Evolutionary conservation across 257 asterid genomes (phyloP).

Genomic region (Euphrasia confusa): DNA sequence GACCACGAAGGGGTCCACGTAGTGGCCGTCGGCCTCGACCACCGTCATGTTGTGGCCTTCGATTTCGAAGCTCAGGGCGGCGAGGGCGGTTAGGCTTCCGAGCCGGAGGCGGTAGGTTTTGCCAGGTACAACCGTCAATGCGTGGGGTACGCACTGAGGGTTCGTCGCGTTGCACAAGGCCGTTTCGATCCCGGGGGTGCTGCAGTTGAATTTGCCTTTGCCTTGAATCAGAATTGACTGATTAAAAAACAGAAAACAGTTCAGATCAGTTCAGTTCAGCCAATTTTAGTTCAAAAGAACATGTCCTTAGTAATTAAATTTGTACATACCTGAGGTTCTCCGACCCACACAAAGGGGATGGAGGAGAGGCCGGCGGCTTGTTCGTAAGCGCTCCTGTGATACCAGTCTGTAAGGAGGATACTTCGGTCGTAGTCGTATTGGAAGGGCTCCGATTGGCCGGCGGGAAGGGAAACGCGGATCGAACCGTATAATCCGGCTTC

Average conservation of each 20-base stretch:
- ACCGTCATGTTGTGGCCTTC: slow-evolving; percentile 91
- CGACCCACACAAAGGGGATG: slow-evolving; percentile 73
- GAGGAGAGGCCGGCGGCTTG: slow-evolving; percentile 70
- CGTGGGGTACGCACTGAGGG: slow-evolving; percentile 62
- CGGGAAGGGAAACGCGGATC: slow-evolving; percentile 52
- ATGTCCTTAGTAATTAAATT: too few relatives aligned
- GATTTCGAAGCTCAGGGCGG: slow-evolving; percentile 81
- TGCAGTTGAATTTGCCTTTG: slow-evolving; percentile 72
- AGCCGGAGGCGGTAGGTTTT: slow-evolving; percentile 74
- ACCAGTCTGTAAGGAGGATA: slow-evolving; percentile 76
- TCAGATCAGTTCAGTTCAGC: too few relatives aligned
- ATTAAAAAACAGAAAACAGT: too few relatives aligned
- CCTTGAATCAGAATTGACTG: slow-evolving; percentile 85
- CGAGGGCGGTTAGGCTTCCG: slow-evolving; percentile 76
- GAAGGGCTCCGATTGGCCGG: slow-evolving; percentile 66
- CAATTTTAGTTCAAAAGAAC: too few relatives aligned
- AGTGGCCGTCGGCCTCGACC: slow-evolving; percentile 86
- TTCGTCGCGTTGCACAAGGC: slow-evolving; percentile 56
- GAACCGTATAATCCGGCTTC: slow-evolving; percentile 73
- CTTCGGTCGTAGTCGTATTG: slow-evolving; percentile 60
- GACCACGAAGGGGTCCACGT: slow-evolving; percentile 78
- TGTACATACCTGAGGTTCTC: slow-evolving; percentile 89
- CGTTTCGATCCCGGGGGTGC: slow-evolving; percentile 34
- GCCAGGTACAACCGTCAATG: slow-evolving; percentile 60
- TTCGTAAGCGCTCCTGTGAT: slow-evolving; percentile 58